Conservation (phyloP, 768 basidiomycete genomes). For the Suillus brevipes region DNA sequence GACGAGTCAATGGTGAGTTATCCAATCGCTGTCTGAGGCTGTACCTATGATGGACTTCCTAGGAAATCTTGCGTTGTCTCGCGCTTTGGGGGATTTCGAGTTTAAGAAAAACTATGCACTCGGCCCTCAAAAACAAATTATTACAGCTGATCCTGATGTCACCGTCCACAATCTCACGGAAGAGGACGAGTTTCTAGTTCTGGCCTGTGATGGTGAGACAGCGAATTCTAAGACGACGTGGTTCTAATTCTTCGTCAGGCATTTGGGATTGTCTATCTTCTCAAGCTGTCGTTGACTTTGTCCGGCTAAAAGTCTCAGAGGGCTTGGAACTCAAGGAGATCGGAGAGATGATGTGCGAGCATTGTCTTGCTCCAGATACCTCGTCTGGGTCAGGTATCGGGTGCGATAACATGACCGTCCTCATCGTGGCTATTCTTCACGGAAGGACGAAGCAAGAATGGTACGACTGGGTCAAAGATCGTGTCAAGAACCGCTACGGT, state of each 20-base stretch:
- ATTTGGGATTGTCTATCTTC: conserved; percentile 98
- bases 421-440: conserved; percentile 84
- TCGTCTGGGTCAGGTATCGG: conserved; percentile 90
- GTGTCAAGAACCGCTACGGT: conserved; percentile 75
- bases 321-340: conserved; percentile 81
- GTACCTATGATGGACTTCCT: conserved; percentile 1
- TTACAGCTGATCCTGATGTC: conserved; percentile 93
- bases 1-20: conserved; percentile 89
- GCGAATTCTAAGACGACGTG: not conserved
- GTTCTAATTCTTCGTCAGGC: conserved; percentile 49
- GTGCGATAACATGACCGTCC: conserved; percentile 98
- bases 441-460: conserved; percentile 90
- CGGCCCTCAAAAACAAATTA: conserved; percentile 86
- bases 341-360: conserved; percentile 85
- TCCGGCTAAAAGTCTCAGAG: conserved; percentile 78
- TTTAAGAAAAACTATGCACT: conserved; percentile 93
- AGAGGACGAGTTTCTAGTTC: conserved; percentile 95
- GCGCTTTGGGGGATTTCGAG: conserved; percentile 96
- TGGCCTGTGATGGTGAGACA: conserved; percentile 91
- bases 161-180: conserved; percentile 75
- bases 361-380: conserved; percentile 92
- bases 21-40: conserved; percentile 1
- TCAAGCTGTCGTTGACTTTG: conserved; percentile 89
- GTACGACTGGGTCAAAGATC: conserved; percentile 85
- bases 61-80: conserved; percentile 95